Evolutionary conservation across 306 rosid genomes (phyloP).

Genomic region (Rubus idaeus): DNA sequence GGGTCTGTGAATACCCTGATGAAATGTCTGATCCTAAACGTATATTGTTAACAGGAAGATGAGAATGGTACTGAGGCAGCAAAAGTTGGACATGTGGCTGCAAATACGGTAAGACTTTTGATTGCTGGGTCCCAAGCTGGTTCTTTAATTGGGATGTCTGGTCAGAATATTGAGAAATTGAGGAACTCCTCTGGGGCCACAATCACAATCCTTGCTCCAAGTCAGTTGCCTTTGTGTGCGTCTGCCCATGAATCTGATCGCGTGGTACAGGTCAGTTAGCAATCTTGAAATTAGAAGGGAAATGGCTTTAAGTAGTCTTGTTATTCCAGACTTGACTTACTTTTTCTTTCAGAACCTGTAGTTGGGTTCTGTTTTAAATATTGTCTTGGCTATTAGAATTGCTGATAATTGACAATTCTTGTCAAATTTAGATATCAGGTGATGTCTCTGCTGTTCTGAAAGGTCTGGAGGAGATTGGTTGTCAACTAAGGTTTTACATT

Average conservation of each 20-base stretch:
- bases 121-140: conserved; percentile 99
- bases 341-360: not conserved
- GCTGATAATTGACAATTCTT: conserved; percentile 20
- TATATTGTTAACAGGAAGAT: conserved; percentile 64
- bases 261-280: conserved; percentile 76
- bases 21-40: conserved; percentile 5
- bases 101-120: conserved; percentile 86
- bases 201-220: conserved; percentile 72
- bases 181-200: conserved; percentile 87
- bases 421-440: conserved; percentile 72
- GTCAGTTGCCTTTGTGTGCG: conserved; percentile 88
- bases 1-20: conserved; percentile 11
- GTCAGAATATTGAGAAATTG: conserved; percentile 85
- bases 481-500: conserved; percentile 70
- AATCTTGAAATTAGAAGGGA: not conserved
- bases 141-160: conserved; percentile 85
- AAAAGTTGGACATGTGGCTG: conserved; percentile 87
- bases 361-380: not conserved
- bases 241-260: conserved; percentile 98
- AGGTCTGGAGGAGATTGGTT: conserved; percentile 87
- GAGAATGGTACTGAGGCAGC: conserved; percentile 57
- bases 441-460: conserved; percentile 74
- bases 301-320: not conserved
- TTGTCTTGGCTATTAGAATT: not conserved
- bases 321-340: not conserved